These are phyloP conservation scores for Jacaranda copaia DNA, from an alignment of 257 asterid species.

Conservation along the genomic window DNA sequence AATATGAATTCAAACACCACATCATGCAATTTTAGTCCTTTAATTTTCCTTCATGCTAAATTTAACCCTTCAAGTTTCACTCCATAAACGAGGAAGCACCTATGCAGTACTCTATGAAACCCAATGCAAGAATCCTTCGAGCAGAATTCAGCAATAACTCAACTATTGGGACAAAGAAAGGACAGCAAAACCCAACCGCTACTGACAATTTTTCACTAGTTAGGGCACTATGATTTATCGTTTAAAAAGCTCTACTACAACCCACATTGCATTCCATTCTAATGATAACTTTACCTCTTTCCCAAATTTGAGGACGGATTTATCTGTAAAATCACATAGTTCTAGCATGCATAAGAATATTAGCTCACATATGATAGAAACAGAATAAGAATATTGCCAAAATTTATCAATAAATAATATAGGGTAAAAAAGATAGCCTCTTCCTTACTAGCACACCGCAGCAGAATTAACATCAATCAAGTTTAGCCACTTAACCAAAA, in stretches of 20 bases:
- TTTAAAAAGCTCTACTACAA: not conserved
- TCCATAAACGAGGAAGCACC: not conserved
- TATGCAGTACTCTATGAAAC: not conserved
- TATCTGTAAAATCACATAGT: not conserved
- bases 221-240: not conserved
- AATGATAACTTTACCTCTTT: not conserved
- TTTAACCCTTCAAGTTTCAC: not conserved
- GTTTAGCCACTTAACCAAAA: not conserved
- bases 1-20: not conserved
- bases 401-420: not conserved
- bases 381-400: not conserved
- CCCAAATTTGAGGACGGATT: not conserved
- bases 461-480: not conserved
- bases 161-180: not conserved
- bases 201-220: too few species aligned
- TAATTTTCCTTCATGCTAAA: not conserved
- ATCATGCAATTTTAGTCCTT: conserved; percentile 5
- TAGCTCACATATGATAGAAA: too few species aligned
- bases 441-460: not conserved
- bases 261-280: not conserved
- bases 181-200: not conserved
- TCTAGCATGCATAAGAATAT: not conserved
- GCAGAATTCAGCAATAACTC: not conserved
- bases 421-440: not conserved
- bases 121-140: not conserved